Base-by-base conservation (phyloP, 768 basidiomycete genomes). In the Rhizopogon roseolus region DNA sequence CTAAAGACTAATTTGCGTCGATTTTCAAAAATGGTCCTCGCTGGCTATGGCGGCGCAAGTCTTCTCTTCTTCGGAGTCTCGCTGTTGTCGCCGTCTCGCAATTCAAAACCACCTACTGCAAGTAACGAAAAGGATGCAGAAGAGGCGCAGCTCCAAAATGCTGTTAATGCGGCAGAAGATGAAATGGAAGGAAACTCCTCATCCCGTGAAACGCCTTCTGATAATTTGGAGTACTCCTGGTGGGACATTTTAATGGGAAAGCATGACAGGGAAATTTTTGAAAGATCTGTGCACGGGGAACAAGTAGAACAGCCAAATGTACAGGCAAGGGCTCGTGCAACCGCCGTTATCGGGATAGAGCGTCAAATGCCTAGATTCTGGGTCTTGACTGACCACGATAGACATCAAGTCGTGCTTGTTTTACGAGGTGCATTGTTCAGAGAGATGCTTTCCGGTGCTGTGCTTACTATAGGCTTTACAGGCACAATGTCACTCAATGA, bases 401-500 rank as follows among this genome's bases (percentile, higher is more conserved):
- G 90, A 38, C 72, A 71, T 5, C 86, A 92, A 64, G 78, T 93
- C 45, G 86, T 92, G 9, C 78, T 93, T 25, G 87, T 92, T 14
- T 72, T 89, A 43, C 74, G 87, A 71, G 85, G 84, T 80, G 69
- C 62, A 41, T 32, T 29, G 53, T 54, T 46, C 37, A 37, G 17
- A 27, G 39, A 19, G 34, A 44, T 38, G n/a, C 1, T 2, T 11
- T 57, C n/a, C 16, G 27, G 25, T 10, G 38, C 17, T 44, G 19
- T 44, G 22, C 27, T 41, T 11, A 27, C 19, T 10, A 27, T 22
- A 32, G 22, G 53, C 22, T 41, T 42, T 51, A 52, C 43, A 82
- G 85, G 90, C 11, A 93, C 91, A 2, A 88, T 92, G 88, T 88
- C 86, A 3, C 73, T 93, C 41, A 93, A 93, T 60, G 90, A 93